These are phyloP conservation scores for Tetraselmis chui DNA, from an alignment of 139 green algal genomes.

Conservation along the genomic window DNA sequence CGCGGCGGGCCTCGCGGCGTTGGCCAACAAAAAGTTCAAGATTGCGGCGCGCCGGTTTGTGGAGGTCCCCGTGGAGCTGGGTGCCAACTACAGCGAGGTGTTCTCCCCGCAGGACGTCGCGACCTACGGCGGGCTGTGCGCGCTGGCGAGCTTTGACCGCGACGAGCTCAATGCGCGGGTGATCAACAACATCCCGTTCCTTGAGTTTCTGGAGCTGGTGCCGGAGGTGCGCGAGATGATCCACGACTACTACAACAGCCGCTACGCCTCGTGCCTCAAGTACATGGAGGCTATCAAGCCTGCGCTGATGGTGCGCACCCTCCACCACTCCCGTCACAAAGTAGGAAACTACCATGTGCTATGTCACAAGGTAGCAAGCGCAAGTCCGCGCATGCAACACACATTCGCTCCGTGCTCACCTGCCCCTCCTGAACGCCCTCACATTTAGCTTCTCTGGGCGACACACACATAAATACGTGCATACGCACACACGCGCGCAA, in stretches of 20 bases:
- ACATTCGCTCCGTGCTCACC: too few relatives aligned
- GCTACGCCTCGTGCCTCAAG: conserved; percentile 68
- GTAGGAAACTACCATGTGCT: too few relatives aligned
- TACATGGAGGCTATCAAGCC: conserved; percentile 35
- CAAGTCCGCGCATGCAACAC: too few relatives aligned
- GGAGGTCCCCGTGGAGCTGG: conserved; percentile 59
- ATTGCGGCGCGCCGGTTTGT: conserved; percentile 60
- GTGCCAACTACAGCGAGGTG: conserved; percentile 65
- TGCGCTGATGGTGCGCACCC: background rate
- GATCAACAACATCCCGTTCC: conserved; percentile 75
- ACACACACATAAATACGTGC: too few relatives aligned
- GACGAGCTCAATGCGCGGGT: conserved; percentile 58
- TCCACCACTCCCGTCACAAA: too few relatives aligned
- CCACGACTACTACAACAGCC: conserved; percentile 68
- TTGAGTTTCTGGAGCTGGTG: conserved; percentile 82
- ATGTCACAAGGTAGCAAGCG: too few relatives aligned
- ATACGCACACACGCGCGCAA: too few relatives aligned
- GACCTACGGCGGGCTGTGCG: conserved; percentile 77
- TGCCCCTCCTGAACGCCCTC: too few relatives aligned
- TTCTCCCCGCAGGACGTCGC: conserved; percentile 77
- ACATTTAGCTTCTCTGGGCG: too few relatives aligned
- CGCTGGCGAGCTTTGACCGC: conserved; percentile 78
- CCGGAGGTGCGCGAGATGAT: conserved; percentile 83
- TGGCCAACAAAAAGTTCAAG: conserved; percentile 72
- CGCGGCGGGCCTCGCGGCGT: conserved; percentile 45